Evolutionary conservation across 176 grass and related monocot genomes (phyloP).

Genomic region (Echinochloa phyllopogon): DNA sequence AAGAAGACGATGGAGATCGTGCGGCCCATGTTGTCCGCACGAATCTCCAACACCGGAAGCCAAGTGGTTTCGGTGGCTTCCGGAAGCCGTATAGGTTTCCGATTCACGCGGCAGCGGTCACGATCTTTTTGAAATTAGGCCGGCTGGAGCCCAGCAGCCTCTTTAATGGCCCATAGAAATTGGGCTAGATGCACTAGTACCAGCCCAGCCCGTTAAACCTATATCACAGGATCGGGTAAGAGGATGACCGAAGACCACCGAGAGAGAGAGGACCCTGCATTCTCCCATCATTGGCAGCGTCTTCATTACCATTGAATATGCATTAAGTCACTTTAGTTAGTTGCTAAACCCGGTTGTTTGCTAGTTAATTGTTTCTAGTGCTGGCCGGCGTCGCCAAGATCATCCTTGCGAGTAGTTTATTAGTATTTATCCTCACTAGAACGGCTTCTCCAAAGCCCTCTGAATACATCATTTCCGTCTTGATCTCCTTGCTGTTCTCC

Average conservation of each 20-base stretch:
- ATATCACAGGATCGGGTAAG: too few species aligned
- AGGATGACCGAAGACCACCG: background rate
- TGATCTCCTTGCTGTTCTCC: slow-evolving; percentile 7
- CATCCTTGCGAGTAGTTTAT: background rate
- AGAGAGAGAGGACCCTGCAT: background rate
- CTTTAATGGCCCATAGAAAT: too few species aligned
- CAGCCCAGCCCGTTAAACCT: too few species aligned
- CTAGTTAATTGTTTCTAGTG: slow-evolving; percentile 49
- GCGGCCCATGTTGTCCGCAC: too few species aligned
- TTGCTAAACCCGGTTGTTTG: slow-evolving; percentile 38
- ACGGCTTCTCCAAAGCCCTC: slow-evolving; percentile 29
- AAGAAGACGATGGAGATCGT: too few species aligned
- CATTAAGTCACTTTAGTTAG: slow-evolving; percentile 36
- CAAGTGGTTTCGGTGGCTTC: too few species aligned
- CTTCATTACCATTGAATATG: slow-evolving; percentile 3
- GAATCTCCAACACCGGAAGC: too few species aligned
- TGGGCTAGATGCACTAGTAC: too few species aligned
- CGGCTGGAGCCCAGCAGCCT: too few species aligned
- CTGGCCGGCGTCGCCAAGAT: slow-evolving; percentile 46
- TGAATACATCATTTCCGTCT: background rate
- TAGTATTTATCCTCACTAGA: background rate
- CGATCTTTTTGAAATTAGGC: too few species aligned
- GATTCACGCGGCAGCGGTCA: too few species aligned
- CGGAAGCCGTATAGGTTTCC: too few species aligned
- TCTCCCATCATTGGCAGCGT: slow-evolving; percentile 9